Conservation (phyloP, 345 rosid genomes). For the Populus nigra region DNA sequence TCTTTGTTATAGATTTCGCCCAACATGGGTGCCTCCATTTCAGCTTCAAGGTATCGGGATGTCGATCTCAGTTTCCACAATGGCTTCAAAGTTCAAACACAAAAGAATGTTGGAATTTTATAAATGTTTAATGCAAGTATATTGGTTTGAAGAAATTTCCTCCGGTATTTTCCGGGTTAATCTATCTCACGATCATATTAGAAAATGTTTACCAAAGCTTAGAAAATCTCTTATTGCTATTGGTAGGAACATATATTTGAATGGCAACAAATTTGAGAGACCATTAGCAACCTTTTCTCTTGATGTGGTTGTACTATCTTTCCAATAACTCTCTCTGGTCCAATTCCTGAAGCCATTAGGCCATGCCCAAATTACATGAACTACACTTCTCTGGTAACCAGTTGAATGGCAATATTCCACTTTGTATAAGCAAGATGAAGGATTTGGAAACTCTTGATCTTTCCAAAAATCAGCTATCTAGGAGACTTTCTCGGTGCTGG, state of each 20-base stretch:
- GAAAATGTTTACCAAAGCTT: background rate
- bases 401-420: background rate
- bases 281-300: background rate
- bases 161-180: background rate
- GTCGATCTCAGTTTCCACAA: conserved; percentile 12
- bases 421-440: conserved; percentile 5
- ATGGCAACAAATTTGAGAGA: background rate
- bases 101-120: background rate
- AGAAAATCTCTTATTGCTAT: background rate
- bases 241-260: background rate
- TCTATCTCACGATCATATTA: conserved; percentile 10
- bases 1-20: background rate
- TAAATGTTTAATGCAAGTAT: conserved; percentile 17
- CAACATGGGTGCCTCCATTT: conserved; percentile 3
- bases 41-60: background rate
- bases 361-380: background rate
- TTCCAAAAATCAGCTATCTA: background rate
- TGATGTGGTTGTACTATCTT: background rate
- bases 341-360: background rate
- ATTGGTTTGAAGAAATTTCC: conserved; percentile 9
- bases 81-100: conserved; percentile 8
- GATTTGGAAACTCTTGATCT: background rate
- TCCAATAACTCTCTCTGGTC: background rate
- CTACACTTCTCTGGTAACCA: background rate
- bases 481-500: background rate